A percentile compares a stretch with the other conserved stretches of the same genome.
These are phyloP conservation scores for Flueggea neowawraea DNA, from an alignment of 441 rosid species.

Conservation along the genomic window DNA sequence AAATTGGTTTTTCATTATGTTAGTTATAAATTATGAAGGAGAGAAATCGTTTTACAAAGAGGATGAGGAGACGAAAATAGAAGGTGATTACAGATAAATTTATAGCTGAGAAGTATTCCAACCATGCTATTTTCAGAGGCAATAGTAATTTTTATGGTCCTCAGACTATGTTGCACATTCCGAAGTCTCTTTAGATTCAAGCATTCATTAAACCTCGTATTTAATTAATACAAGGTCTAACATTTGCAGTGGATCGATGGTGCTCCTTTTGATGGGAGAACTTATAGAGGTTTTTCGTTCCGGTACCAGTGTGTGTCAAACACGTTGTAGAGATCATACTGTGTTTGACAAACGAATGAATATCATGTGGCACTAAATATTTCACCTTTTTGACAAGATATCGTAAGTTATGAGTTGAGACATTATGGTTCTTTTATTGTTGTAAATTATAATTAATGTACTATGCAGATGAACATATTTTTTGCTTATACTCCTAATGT, in stretches of 20 bases:
- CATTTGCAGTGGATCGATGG: constrained; percentile 77
- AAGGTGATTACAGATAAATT: constrained; percentile 78
- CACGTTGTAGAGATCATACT: constrained; percentile 61
- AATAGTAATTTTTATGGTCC: constrained; percentile 88
- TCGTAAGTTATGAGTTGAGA: too few species aligned
- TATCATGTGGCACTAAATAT: constrained; percentile 63
- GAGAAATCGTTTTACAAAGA: constrained; percentile 83
- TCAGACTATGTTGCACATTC: constrained; percentile 78
- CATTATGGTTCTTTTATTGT: too few species aligned
- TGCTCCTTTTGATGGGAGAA: constrained; percentile 64
- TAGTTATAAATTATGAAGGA: too few species aligned
- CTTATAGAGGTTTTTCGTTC: constrained; percentile 58
- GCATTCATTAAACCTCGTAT: constrained; percentile 31
- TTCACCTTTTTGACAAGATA: too few species aligned
- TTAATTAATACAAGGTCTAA: constrained; percentile 5
- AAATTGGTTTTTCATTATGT: too few species aligned
- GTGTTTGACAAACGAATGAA: constrained; percentile 52
- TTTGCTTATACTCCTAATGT: too few species aligned
- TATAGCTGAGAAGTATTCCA: constrained; percentile 49
- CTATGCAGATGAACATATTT: too few species aligned
- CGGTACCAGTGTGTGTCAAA: constrained; percentile 80
- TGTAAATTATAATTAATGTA: too few species aligned
- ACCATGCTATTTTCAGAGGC: constrained; percentile 77
- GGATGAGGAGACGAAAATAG: constrained; percentile 83
- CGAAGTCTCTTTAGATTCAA: constrained; percentile 87